Evolutionary conservation across 306 rosid genomes (phyloP), one percentile per base, ranked within the genome.

Genomic region (Adenanthera pavonina): DNA sequence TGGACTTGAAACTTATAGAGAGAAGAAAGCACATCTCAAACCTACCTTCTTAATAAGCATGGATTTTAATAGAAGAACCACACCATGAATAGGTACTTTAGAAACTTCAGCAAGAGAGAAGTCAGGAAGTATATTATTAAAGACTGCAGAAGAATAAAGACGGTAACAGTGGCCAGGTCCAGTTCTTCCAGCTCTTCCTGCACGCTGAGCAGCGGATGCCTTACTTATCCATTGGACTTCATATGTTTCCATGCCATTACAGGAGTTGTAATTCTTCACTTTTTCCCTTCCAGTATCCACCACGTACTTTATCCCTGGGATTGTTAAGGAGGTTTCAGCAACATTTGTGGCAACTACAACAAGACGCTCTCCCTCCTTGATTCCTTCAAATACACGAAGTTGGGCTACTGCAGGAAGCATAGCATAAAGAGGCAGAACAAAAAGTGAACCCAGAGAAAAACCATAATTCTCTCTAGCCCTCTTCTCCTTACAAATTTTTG

Each of bases 281-380:
- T 93, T 95, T 84, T 93, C 97, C 83, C 94, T 91, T 69, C 99
- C 99, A 8, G 97, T 92, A 78, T 95, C 97, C 60, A 93, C 94
- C 65, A 95, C 95, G 78, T 93, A 95, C 88, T 90, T 95, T 82
- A 95, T 83, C 44, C 99, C 95, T 68, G 97, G 97, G 76, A 95
- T 95, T 34, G 97, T 95, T 78, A 95, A 76, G 43, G 99, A 95
- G 74, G 99, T 95, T 88, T 95, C 99, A n/a, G 99, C 99, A 80
- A 95, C 99, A 87, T 95, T 95, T 14, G 97, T 93, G 59, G 98
- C 98, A 76, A 95, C 87, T 64, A 93, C 98, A 76, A 95, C 85
- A 52, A 95, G 98, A 54, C 99, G 86, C 69, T 90, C 90, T 75
- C 92, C 98, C 75, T 92, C 94, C 84, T 86, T 85, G 43, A 92